Evolutionary conservation across 2,329 filamentous ascomycete genomes (phyloP).

Genomic region (Hirsutella rhossiliensis): DNA sequence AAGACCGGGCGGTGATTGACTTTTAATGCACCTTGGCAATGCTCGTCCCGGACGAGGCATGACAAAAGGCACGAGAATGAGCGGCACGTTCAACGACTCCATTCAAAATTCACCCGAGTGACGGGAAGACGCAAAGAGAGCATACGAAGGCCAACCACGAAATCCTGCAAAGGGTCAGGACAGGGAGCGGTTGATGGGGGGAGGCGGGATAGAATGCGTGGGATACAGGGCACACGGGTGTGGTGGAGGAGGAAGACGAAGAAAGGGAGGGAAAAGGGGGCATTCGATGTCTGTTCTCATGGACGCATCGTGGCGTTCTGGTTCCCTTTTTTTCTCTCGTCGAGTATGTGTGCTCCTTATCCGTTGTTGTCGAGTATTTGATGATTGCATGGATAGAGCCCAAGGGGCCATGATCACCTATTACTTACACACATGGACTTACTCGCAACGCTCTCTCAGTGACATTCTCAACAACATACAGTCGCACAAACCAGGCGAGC

Average conservation of each 20-base stretch:
- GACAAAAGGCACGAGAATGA: background rate
- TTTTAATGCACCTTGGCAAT: background rate
- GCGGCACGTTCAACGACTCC: background rate
- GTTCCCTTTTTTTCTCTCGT: no score
- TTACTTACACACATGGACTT: background rate
- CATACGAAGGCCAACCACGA: background rate
- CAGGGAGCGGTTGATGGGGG: background rate
- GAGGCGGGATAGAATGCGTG: no score
- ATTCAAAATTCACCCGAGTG: background rate
- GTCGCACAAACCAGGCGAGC: no score
- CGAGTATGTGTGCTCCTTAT: no score
- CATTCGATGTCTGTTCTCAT: no score
- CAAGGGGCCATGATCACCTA: conserved; percentile 7
- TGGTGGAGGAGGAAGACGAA: no score
- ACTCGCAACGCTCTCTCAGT: background rate
- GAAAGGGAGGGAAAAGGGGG: no score
- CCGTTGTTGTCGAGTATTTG: conserved; percentile 6
- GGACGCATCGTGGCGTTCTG: no score
- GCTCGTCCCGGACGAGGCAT: background rate
- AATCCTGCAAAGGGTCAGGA: background rate
- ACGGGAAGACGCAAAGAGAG: background rate
- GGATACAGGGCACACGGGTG: no score
- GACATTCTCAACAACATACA: no score
- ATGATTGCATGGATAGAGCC: conserved; percentile 14
- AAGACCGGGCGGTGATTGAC: background rate